These are phyloP conservation scores for Tylopilus balloui DNA, from an alignment of 768 basidiomycete species.

Conservation along the genomic window DNA sequence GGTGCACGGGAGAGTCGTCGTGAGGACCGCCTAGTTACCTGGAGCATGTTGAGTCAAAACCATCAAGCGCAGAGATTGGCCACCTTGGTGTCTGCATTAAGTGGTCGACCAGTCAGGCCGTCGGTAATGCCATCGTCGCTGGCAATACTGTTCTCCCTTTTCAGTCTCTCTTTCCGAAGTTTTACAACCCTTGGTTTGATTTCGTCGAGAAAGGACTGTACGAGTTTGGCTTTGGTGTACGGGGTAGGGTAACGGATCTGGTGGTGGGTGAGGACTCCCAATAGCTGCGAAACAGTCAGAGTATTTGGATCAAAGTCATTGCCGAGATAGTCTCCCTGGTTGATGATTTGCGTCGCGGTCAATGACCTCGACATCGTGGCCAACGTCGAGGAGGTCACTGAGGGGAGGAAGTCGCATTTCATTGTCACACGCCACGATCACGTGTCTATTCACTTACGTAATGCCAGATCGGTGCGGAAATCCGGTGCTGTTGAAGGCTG, in stretches of 20 bases:
- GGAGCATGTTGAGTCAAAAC: slow-evolving; percentile 6
- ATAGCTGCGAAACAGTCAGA: slow-evolving; percentile 77
- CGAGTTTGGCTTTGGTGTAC: slow-evolving; percentile 72
- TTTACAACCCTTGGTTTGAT: slow-evolving; percentile 56
- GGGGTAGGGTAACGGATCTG: slow-evolving; percentile 69
- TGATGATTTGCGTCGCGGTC: slow-evolving; percentile 74
- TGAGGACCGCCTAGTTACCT: slow-evolving; percentile 50
- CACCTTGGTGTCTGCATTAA: slow-evolving; percentile 49
- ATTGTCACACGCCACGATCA: slow-evolving; percentile 16
- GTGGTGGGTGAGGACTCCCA: slow-evolving; percentile 74
- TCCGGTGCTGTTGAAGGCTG: background rate
- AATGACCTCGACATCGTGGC: slow-evolving; percentile 59
- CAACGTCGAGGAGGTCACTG: slow-evolving; percentile 14
- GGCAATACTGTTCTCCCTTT: slow-evolving; percentile 63
- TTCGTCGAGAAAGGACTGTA: slow-evolving; percentile 74
- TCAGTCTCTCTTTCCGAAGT: slow-evolving; percentile 59
- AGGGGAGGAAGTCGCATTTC: background rate
- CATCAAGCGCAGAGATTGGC: slow-evolving; percentile 10
- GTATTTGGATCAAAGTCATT: slow-evolving; percentile 68
- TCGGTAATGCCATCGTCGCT: slow-evolving; percentile 83
- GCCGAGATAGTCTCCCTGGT: slow-evolving; percentile 71
- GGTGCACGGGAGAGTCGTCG: slow-evolving; percentile 60
- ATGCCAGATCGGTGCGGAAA: background rate
- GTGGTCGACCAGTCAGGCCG: slow-evolving; percentile 71
- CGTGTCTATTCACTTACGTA: slow-evolving; percentile 13